Conservation (phyloP, 768 basidiomycete genomes). For the Coprinellus micaceus region DNA sequence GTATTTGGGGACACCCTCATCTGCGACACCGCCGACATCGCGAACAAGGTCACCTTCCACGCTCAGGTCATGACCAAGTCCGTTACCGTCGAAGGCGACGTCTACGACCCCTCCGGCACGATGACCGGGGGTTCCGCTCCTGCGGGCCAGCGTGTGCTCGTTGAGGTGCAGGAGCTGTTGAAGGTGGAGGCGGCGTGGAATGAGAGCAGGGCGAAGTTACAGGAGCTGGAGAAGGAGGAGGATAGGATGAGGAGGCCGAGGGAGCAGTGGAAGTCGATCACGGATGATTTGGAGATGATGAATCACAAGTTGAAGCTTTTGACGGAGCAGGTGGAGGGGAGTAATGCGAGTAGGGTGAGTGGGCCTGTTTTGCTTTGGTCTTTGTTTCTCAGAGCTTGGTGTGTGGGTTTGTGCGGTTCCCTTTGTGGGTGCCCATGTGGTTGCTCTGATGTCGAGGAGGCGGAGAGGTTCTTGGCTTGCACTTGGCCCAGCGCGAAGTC, state of each 20-base stretch:
- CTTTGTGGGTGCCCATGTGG: too few relatives aligned
- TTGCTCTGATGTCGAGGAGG: too few relatives aligned
- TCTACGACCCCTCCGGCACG: conserved; percentile 94
- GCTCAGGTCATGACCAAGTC: conserved; percentile 65
- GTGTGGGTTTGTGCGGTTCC: too few relatives aligned
- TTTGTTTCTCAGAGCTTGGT: not conserved
- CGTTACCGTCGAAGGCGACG: conserved; percentile 91
- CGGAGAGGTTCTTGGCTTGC: too few relatives aligned
- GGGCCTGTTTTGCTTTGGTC: not conserved
- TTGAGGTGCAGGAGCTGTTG: conserved; percentile 81
- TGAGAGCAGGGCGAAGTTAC: conserved; percentile 45
- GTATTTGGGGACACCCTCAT: conserved; percentile 93
- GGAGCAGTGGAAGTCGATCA: conserved; percentile 57
- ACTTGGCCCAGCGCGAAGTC: too few relatives aligned
- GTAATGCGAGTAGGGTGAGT: conserved; percentile 84
- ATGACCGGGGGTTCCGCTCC: conserved; percentile 90
- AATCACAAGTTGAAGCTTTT: conserved; percentile 80
- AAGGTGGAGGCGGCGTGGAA: conserved; percentile 59
- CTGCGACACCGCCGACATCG: conserved; percentile 83
- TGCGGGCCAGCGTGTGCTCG: conserved; percentile 63
- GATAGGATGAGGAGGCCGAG: conserved; percentile 46
- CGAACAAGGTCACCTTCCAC: conserved; percentile 84
- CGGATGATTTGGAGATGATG: conserved; percentile 81
- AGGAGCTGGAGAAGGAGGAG: conserved; percentile 53
- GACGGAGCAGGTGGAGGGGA: conserved; percentile 81